A percentile compares a stretch with the other conserved stretches of the same genome.
phyloP scores from a whole-genome alignment of 202 grass and related monocot species.

The Setaria italica region DNA sequence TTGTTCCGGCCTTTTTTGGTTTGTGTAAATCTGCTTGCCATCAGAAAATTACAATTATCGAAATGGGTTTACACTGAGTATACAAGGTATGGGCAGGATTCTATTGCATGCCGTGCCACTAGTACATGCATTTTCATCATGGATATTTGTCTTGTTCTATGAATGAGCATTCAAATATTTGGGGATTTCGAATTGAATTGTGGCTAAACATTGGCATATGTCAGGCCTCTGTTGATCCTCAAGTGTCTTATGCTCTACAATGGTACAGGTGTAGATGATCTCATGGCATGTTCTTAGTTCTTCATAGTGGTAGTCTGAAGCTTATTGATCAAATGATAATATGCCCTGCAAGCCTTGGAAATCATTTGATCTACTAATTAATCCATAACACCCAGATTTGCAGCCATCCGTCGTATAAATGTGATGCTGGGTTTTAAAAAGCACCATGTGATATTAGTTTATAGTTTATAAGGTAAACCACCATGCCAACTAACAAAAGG shows the following conservation, averaged over 20 bases:
- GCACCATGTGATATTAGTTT: no score
- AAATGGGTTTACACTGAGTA: conserved; percentile 34
- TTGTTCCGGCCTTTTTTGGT: background rate
- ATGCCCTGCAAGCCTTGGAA: background rate
- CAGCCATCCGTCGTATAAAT: background rate
- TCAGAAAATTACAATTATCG: conserved; percentile 31
- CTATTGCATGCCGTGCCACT: background rate
- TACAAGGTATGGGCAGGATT: conserved; percentile 16
- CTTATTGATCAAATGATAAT: background rate
- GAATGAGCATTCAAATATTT: conserved; percentile 2
- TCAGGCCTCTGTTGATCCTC: background rate
- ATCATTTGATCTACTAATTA: no score
- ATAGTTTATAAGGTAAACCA: no score
- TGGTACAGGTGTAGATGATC: background rate
- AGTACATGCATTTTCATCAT: background rate
- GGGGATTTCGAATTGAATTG: background rate
- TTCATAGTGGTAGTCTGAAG: background rate
- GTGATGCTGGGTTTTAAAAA: no score
- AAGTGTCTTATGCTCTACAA: no score
- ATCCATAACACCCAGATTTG: background rate
- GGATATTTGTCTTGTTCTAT: background rate
- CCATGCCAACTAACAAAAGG: background rate
- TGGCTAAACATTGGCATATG: background rate
- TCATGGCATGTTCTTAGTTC: background rate
- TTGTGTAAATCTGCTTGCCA: conserved; percentile 37